phyloP scores from a whole-genome alignment of 441 rosid genomes.

The Populus trichocarpa region DNA sequence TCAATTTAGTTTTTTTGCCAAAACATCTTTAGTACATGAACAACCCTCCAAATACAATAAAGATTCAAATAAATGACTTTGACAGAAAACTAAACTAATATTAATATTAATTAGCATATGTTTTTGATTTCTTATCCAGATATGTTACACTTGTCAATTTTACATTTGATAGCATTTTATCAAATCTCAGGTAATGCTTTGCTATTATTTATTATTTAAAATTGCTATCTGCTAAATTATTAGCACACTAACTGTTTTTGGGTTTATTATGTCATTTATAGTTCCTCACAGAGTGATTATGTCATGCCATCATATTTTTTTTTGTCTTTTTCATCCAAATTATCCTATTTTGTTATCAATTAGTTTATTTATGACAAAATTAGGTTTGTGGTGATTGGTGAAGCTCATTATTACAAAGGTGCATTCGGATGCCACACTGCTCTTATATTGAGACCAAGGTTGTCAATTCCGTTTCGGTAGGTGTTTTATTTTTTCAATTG shows the following conservation, averaged over 20 bases:
- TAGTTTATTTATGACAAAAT: conserved; percentile 15
- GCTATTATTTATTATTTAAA: neutral
- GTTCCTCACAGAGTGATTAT: neutral
- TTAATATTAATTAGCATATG: too few relatives aligned
- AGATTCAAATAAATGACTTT: too few relatives aligned
- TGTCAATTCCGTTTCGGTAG: too few relatives aligned
- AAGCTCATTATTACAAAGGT: conserved; percentile 94
- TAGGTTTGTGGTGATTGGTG: conserved; percentile 90
- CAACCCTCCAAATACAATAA: too few relatives aligned
- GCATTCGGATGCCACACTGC: conserved; percentile 98
- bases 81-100: too few relatives aligned
- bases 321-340: neutral
- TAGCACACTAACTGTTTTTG: too few relatives aligned
- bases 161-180: conserved; percentile 78
- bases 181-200: conserved; percentile 68
- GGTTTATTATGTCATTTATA: too few relatives aligned
- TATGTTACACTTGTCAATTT: conserved; percentile 87
- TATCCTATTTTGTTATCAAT: neutral
- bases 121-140: conserved; percentile 52
- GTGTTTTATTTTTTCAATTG: too few relatives aligned
- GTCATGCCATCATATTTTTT: neutral
- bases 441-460: conserved; percentile 78
- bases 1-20: too few relatives aligned
- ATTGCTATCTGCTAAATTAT: neutral
- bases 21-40: too few relatives aligned